Percentiles rank a stretch among this genome's conserved stretches.
These are phyloP conservation scores for Thyridium curvatum DNA, from an alignment of 2,329 filamentous ascomycete genomes.

Conservation along the genomic window DNA sequence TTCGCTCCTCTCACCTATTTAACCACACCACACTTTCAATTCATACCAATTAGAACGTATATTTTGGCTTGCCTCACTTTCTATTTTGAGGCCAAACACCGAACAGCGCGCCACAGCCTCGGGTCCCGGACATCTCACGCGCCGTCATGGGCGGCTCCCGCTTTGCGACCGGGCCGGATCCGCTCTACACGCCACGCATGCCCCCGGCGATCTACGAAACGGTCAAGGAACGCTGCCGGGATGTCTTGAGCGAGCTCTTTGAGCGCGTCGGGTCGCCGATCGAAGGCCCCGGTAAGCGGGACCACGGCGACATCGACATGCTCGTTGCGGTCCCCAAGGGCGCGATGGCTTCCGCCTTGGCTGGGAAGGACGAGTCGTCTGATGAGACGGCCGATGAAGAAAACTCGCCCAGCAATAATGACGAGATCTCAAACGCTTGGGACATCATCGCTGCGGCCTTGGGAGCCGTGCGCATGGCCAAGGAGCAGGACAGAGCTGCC, in stretches of 20 bases:
- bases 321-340: conserved; percentile 25
- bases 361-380: too few relatives aligned
- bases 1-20: too few relatives aligned
- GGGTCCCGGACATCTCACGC: too few relatives aligned
- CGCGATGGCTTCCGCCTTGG: too few relatives aligned
- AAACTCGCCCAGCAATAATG: too few relatives aligned
- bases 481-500: conserved; percentile 18
- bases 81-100: too few relatives aligned
- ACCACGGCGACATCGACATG: conserved; percentile 70
- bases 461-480: conserved; percentile 30
- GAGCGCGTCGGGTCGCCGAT: conserved; percentile 51
- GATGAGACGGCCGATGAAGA: too few relatives aligned
- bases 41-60: too few relatives aligned
- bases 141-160: conserved; percentile 61
- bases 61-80: too few relatives aligned
- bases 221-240: conserved; percentile 39
- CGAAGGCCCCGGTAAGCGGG: conserved; percentile 61
- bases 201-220: conserved; percentile 45
- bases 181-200: conserved; percentile 62
- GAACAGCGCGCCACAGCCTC: too few relatives aligned
- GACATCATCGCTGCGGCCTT: conserved; percentile 32
- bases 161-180: conserved; percentile 40
- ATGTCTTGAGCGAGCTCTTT: conserved; percentile 45
- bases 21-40: too few relatives aligned
- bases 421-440: conserved; percentile 6